Base-by-base conservation (phyloP, 2,329 filamentous ascomycete species). In the Dactylellina cionopaga region DNA sequence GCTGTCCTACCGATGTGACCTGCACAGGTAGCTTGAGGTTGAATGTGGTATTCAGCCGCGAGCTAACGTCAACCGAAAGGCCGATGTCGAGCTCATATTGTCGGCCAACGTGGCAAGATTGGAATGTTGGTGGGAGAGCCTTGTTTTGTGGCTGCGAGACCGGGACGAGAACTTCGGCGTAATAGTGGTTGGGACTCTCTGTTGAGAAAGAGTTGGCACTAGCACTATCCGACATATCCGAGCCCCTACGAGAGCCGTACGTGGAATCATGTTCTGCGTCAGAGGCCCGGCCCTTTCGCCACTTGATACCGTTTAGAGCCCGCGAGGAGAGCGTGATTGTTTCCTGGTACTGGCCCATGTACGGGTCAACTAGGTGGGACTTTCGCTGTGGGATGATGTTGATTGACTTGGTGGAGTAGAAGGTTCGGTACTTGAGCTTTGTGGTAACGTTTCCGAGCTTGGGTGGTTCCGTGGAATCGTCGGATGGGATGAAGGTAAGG, bases 101-200 rank as follows among this genome's bases (percentile, higher is more conserved):
- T 56, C 89, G 84, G n/a, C 86, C 87, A 44, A 87, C 81, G 58
- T 91, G 83, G 78, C 89, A 92, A 37, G 85, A 84, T 81, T 90
- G 87, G 80, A 91, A 92, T 1, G 88, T 89, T 1, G 89, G 89
- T 17, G 89, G 80, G 78, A 89, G 89, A 24, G 84, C 81, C 75
- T 88, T 89, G 74, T 81, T 81, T n/a, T 78, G 76, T 0, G 89
- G 88, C 0, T 90, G 82, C 0, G 84, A 84, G 76, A 91, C 81
- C 0, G 89, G 89, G 1, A 90, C 85, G 1, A 89, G 78, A 33
- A 91, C 81, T n/a, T 82, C 82, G 5, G 88, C 83, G 1, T 86
- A 88, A 80, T 89, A 91, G 80, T 77, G 77, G 66, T 58, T 56
- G 15, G 72, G 60, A 15, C 27, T 37, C 19, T 65, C 59, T 25